Conservation (phyloP, 1,284 basidiomycete genomes). For the Puccinia polysora region DNA sequence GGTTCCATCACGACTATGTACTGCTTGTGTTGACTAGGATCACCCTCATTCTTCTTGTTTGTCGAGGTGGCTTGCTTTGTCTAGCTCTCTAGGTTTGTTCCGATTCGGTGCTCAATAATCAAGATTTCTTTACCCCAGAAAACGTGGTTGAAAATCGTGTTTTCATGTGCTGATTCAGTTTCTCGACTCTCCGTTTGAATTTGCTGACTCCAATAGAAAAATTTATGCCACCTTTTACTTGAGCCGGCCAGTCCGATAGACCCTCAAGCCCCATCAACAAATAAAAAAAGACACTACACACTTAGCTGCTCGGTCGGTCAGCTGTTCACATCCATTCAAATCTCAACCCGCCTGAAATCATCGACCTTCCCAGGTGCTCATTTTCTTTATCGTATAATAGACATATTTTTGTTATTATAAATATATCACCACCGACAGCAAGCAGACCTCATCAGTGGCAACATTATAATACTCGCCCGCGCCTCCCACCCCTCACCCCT, state of each 20-base stretch:
- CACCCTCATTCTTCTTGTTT: too few relatives aligned
- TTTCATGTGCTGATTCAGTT: background rate
- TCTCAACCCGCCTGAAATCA: background rate
- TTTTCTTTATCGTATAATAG: background rate
- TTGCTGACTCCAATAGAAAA: background rate
- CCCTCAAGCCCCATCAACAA: constrained; percentile 17
- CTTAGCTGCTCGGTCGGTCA: constrained; percentile 18
- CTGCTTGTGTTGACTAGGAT: too few relatives aligned
- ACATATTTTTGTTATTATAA: too few relatives aligned
- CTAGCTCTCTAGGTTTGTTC: constrained; percentile 20
- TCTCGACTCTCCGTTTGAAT: background rate
- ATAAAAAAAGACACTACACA: constrained; percentile 2
- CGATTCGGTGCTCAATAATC: background rate
- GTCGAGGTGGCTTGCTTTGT: too few relatives aligned
- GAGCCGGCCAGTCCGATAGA: constrained; percentile 15
- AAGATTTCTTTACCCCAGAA: constrained; percentile 1
- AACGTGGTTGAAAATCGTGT: constrained; percentile 6
- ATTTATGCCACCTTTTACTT: constrained; percentile 8
- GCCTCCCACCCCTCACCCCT: too few relatives aligned
- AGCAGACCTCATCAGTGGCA: too few relatives aligned
- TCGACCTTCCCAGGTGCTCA: background rate
- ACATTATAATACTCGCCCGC: too few relatives aligned
- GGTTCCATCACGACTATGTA: too few relatives aligned
- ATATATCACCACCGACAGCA: too few relatives aligned
- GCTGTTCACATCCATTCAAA: constrained; percentile 11